Base-by-base conservation (phyloP, 2,329 filamentous ascomycete species). In the Endoconidiophora laricicola region DNA sequence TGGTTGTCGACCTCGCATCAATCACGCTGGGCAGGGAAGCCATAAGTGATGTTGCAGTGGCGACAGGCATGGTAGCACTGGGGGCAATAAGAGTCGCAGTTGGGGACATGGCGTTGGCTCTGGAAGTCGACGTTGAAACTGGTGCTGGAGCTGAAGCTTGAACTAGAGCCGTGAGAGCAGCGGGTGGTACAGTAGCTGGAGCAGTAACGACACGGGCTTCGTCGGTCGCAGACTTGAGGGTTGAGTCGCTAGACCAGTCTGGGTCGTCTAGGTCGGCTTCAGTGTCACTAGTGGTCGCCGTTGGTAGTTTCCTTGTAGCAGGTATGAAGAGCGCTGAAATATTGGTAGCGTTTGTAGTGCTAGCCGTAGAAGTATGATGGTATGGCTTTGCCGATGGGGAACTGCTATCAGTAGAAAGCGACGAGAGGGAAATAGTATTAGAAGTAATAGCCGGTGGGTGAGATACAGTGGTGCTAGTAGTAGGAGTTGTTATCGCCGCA, bases 241-340 rank as follows among this genome's bases (percentile, higher is more conserved):
- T 52, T 23, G 44, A 48, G 26, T 52, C 44, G 26, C 49, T 52
- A 18, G 49, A 23, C 44, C 44, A 48, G 16, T 52, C 49, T 7
- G 39, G 16, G 18, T 47, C 44, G 22, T 52, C 39, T 33, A 10
- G 7, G 26, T 33, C 26, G 26, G 26, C 26, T 33, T 3, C 26
- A 33, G 26, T 33, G 6, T 33, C 26, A 33, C 26, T 33, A 9
- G 12, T 33, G 7, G 26, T 33, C 26, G 26, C 12, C 26, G 26
- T 33, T 33, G 2, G 26, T 2, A 10, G 7, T 33, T 33, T 33
- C 26, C 26, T 10, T 9, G 26, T 33, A 10, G 12, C 12, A 10
- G 26, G 6, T 33, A 6, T 33, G 7, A 10, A 33, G 7, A 10
- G 26, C 12, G 26, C 12, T 49, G 24, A 14, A 16, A 26, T 6